Base-by-base conservation (phyloP, 257 asterid genomes). In the Agastache rugosa region DNA sequence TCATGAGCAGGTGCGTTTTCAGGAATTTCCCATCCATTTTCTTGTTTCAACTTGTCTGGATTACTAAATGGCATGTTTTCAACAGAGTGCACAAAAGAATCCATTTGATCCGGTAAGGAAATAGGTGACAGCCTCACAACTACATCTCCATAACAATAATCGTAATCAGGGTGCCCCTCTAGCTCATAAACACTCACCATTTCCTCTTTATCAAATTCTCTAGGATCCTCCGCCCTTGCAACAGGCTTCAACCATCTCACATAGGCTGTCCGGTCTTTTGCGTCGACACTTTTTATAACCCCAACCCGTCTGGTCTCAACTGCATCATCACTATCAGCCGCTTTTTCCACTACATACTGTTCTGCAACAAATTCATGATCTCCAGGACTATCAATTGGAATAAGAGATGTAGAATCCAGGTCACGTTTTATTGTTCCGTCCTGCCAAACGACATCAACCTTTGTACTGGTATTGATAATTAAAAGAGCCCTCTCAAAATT, bases 161-260 rank as follows among this genome's bases (percentile, higher is more conserved):
- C 99, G 82, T 89, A 96, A 85, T 96, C 99, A 45, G 99, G 98
- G 86, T 96, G 99, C 45, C 93, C 96, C 84, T 96, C 99, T 51
- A 96, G 84, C 90, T 96, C 97, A 93, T 96, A 96, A 11, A 93
- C 99, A 75, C 99, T 94, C 51, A 90, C 99, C 69, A 94, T 66
- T 81, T 92, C 99, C 82, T 95, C 99, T 74, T 78, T 89, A 79
- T 90, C 98, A 73, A 92, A 95, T 77, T 91, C 98, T 77, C 85
- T 86, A 51, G 90, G 96, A 71, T 89, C 96, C 83, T 95, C 98
- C 34, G 96, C 96, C 83, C 97, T 86, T 34, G 82, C 35, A 76
- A 88, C 93, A 11, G 89, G 85, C 87, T 87, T 95, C 85, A 95
- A 85, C 99, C 99, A 95, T 84, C 88, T 87, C 59, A 95, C 90